phyloP scores from a whole-genome alignment of 306 rosid genomes.

The Sophora flavescens region DNA sequence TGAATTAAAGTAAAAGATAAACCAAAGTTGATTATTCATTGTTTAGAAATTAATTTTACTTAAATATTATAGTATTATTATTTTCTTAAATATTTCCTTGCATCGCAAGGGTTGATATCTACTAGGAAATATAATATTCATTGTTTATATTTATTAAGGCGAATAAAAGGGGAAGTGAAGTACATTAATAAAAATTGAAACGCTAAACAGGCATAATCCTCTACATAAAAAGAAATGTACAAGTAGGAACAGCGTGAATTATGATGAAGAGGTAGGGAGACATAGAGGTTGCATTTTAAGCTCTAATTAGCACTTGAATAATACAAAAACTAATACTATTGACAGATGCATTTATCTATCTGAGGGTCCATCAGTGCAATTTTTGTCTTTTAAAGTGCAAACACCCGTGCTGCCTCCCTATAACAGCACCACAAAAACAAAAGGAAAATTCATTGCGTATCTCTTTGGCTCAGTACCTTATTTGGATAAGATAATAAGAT shows the following conservation, averaged over 20 bases:
- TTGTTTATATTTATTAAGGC: too few species aligned
- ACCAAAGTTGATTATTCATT: too few species aligned
- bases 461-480: background rate
- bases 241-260: conserved; percentile 14
- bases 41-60: too few species aligned
- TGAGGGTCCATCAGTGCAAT: conserved; percentile 5
- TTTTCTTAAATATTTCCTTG: too few species aligned
- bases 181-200: background rate
- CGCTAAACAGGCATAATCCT: background rate
- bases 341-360: background rate
- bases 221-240: background rate
- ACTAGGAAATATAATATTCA: too few species aligned
- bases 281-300: conserved; percentile 20
- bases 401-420: background rate
- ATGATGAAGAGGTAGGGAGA: conserved; percentile 1
- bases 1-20: too few species aligned
- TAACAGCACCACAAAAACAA: conserved; percentile 8
- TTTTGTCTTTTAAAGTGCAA: background rate
- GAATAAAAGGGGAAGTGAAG: background rate
- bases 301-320: conserved; percentile 6
- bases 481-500: background rate
- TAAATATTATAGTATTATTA: too few species aligned
- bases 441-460: background rate
- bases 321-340: conserved; percentile 16
- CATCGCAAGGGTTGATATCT: too few species aligned